phyloP scores from a whole-genome alignment of 2,329 filamentous ascomycete species.

The Dryadomyces quercivorus region DNA sequence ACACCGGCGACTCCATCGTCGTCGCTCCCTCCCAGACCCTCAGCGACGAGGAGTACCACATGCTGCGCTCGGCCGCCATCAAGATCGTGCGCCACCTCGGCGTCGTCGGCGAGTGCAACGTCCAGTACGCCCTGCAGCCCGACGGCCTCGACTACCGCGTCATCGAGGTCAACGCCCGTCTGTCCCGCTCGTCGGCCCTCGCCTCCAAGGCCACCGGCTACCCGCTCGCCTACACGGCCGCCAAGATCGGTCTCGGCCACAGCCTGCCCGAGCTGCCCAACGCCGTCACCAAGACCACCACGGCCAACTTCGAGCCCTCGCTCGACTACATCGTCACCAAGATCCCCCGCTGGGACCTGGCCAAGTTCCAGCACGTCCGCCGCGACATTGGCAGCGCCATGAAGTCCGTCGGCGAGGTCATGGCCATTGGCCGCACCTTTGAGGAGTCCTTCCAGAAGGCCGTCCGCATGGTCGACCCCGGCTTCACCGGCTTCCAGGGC shows the following conservation, averaged over 20 bases:
- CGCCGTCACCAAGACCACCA: slow-evolving; percentile 95
- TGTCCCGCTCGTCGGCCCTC: slow-evolving; percentile 91
- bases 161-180: slow-evolving; percentile 97
- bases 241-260: slow-evolving; percentile 95
- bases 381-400: slow-evolving; percentile 94
- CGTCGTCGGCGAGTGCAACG: slow-evolving; percentile 97
- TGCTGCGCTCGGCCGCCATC: slow-evolving; percentile 94
- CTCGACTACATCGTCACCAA: slow-evolving; percentile 98
- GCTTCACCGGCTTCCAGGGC: slow-evolving; percentile 85
- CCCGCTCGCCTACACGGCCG: slow-evolving; percentile 90
- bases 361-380: slow-evolving; percentile 99
- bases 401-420: slow-evolving; percentile 98
- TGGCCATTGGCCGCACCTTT: slow-evolving; percentile 97
- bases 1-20: slow-evolving; percentile 97
- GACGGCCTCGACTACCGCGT: slow-evolving; percentile 97
- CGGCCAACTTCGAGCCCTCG: slow-evolving; percentile 95
- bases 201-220: slow-evolving; percentile 98
- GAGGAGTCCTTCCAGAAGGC: slow-evolving; percentile 99
- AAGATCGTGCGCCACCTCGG: slow-evolving; percentile 97
- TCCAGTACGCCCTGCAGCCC: slow-evolving; percentile 93
- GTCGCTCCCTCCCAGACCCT: slow-evolving; percentile 94
- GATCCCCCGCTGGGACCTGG: slow-evolving; percentile 95
- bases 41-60: slow-evolving; percentile 98
- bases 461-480: slow-evolving; percentile 90
- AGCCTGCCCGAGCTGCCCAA: slow-evolving; percentile 93